Conservation (phyloP, 2,329 filamentous ascomycete genomes). For the Colletotrichum somersetense region DNA sequence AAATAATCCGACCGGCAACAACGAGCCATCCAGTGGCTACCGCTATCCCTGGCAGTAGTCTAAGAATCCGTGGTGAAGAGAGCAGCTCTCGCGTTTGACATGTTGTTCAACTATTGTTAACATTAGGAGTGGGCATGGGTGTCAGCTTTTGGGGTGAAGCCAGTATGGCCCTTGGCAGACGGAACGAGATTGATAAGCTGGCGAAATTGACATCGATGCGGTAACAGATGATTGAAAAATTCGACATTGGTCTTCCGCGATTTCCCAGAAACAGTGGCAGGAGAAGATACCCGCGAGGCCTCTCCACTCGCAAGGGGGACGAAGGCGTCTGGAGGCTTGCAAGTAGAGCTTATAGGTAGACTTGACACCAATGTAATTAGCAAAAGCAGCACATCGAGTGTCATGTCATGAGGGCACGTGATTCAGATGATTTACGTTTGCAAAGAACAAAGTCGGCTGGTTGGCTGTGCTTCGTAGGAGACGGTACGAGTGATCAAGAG, state of each 20-base stretch:
- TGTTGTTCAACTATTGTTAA: not conserved
- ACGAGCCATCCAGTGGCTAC: conserved; percentile 30
- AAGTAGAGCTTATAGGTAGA: not conserved
- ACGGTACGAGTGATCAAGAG: not conserved
- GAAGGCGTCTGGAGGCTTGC: not conserved
- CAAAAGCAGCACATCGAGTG: not conserved
- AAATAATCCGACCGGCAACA: conserved; percentile 18
- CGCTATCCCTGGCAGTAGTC: conserved; percentile 44
- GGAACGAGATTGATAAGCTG: not conserved
- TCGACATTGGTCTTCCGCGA: conserved; percentile 17
- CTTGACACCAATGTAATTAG: not conserved
- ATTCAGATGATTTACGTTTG: not conserved
- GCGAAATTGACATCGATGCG: not conserved
- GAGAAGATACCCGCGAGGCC: conserved; percentile 43
- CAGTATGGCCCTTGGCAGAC: not conserved
- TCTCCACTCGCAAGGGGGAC: conserved; percentile 8
- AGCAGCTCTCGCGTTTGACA: not conserved
- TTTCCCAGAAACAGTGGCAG: conserved; percentile 43
- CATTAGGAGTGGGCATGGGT: not conserved
- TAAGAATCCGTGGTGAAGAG: not conserved
- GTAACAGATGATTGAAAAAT: not conserved
- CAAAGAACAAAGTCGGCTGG: not conserved
- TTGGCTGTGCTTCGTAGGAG: not conserved
- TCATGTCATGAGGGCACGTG: not conserved
- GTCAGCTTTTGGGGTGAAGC: not conserved